These are phyloP conservation scores for Mycosarcoma maydis DNA, from an alignment of 1,284 basidiomycete genomes.

Conservation along the genomic window DNA sequence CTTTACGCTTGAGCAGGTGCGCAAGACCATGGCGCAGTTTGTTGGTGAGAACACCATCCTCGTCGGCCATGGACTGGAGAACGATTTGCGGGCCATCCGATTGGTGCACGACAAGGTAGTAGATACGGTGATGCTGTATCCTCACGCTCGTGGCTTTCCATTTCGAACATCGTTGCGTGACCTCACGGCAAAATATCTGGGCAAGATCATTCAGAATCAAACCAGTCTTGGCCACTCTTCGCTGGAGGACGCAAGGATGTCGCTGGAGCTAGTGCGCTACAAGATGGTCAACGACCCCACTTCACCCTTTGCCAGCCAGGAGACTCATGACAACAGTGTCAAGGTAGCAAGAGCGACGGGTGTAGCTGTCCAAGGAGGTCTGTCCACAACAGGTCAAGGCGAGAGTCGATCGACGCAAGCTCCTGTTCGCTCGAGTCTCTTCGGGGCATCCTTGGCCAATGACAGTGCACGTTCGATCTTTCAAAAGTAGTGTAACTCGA, in stretches of 20 bases:
- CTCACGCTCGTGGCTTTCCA: constrained; percentile 60
- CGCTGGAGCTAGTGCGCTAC: constrained; percentile 53
- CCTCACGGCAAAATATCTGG: constrained; percentile 51
- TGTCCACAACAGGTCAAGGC: background rate
- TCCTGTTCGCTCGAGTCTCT: constrained; percentile 30
- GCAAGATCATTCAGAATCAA: constrained; percentile 61
- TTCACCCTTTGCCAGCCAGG: constrained; percentile 26
- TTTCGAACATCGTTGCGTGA: constrained; percentile 59
- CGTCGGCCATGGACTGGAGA: constrained; percentile 64
- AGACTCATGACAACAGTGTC: background rate
- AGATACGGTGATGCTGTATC: constrained; percentile 60
- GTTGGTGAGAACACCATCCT: constrained; percentile 57
- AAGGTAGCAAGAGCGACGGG: constrained; percentile 19
- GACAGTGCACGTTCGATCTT: constrained; percentile 41
- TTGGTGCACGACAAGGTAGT: constrained; percentile 57
- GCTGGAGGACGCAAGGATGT: constrained; percentile 58
- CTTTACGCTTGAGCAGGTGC: constrained; percentile 41
- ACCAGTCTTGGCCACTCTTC: constrained; percentile 57
- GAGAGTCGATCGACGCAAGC: background rate
- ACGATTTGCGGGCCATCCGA: constrained; percentile 60
- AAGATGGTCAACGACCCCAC: constrained; percentile 45
- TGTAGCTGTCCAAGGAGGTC: constrained; percentile 10
- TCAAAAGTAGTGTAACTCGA: constrained; percentile 10
- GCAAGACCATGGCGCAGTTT: constrained; percentile 49
- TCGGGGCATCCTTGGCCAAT: constrained; percentile 32